A percentile compares a stretch with the other conserved stretches of the same genome.
Evolutionary conservation across 257 asterid species (phyloP).

Genomic region (Plectranthus barbatus): DNA sequence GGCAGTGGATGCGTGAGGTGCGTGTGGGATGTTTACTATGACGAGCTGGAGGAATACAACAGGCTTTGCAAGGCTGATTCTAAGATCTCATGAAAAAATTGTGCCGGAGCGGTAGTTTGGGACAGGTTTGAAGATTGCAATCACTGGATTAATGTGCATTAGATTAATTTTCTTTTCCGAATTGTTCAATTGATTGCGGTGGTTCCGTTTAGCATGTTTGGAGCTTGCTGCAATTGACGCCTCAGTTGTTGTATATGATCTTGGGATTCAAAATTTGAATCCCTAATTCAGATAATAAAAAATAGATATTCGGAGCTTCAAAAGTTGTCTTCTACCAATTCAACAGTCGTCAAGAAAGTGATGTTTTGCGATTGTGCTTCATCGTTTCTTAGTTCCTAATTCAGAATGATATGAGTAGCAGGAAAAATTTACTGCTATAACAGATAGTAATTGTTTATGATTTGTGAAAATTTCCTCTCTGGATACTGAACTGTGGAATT

Average conservation of each 20-base stretch:
- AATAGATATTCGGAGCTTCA: background rate
- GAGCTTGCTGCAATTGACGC: background rate
- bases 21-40: conserved; percentile 72
- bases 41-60: conserved; percentile 69
- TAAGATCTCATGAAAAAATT: background rate
- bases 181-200: background rate
- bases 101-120: background rate
- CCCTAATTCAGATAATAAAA: background rate
- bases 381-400: background rate
- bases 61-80: conserved; percentile 25
- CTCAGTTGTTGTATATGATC: background rate
- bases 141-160: background rate
- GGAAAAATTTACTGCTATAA: too few relatives aligned
- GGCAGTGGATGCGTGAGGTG: conserved; percentile 79
- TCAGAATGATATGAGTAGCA: background rate
- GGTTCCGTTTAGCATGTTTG: background rate
- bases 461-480: background rate
- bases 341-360: too few relatives aligned
- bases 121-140: conserved; percentile 2
- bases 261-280: background rate
- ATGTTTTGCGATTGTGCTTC: background rate
- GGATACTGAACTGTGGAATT: background rate
- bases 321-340: background rate
- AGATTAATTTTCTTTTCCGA: background rate
- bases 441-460: background rate